Base-by-base conservation (phyloP, 2,329 filamentous ascomycete genomes). In the Cyphellophora europaea region DNA sequence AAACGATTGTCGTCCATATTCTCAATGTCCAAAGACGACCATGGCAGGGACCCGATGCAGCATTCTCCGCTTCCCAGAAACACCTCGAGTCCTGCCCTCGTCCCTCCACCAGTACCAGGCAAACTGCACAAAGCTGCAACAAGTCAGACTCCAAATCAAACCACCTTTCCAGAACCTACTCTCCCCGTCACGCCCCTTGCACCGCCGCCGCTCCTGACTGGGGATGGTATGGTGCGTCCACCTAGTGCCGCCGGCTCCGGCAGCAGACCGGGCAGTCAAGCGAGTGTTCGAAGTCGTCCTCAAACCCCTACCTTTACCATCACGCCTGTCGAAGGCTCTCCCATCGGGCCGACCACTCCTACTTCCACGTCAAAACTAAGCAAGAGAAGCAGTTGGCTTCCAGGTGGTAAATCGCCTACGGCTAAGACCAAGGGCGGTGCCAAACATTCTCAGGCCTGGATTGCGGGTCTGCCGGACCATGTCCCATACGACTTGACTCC, bases 401-500 rank as follows among this genome's bases (percentile, higher is more conserved):
- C 62, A 1, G 59, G 58, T n/a, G 58, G 58, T 27, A 49, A 49
- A 27, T 43, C 45, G 19, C 39, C 38, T 23, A 40, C 39, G 8
- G 35, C 51, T 52, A 27, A 51, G 48, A 28, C 53, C 39, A n/a
- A n/a, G n/a, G n/a, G n/a, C n/a, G 49, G 61, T 49, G 40, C 51
- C 51, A 40, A 58, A 45, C 36, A 41, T 15, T 19, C 57, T 8
- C 53, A 52, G 36, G 73, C 74, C 8, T 79, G 74, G 74, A 68
- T 77, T 39, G 65, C 73, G 5, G 73, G 72, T 5, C 60, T 76
- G 44, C 61, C 66, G 28, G 67, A 73, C 41, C 71, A 69, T 47
- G 58, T 73, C 16, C 55, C 67, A 3, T 79, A 77, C 44, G 72
- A 75, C 46, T 41, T 74, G 33, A 56, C 60, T 3, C 60, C 62